Conservation (phyloP, 441 rosid genomes). For the Melastoma candidum region DNA sequence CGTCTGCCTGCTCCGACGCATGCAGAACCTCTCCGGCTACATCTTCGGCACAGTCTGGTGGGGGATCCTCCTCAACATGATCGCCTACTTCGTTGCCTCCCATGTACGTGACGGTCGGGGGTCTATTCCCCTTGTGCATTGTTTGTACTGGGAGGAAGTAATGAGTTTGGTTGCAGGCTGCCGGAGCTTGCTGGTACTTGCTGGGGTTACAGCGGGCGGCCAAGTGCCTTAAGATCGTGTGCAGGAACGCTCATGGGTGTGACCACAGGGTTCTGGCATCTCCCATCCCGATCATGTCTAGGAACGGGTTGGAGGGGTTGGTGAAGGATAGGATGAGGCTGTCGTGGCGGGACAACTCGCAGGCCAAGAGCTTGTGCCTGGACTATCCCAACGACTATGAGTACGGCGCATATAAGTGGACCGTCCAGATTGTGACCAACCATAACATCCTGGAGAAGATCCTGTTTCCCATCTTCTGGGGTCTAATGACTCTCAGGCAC, state of each 20-base stretch:
- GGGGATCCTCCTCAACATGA: constrained; percentile 89
- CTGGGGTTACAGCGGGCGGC: constrained; percentile 76
- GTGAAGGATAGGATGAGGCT: constrained; percentile 36
- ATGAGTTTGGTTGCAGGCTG: constrained; percentile 37
- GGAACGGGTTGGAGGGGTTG: constrained; percentile 30
- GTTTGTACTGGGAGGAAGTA: constrained; percentile 8
- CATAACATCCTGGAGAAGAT: constrained; percentile 81
- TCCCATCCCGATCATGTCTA: constrained; percentile 65
- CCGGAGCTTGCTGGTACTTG: constrained; percentile 97
- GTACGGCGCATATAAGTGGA: constrained; percentile 88
- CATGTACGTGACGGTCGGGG: constrained; percentile 50
- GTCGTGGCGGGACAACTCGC: constrained; percentile 52
- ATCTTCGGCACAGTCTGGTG: constrained; percentile 92
- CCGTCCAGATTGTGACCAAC: constrained; percentile 70
- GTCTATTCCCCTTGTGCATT: neutral
- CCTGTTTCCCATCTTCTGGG: constrained; percentile 91
- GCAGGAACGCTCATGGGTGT: constrained; percentile 37
- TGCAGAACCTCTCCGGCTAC: constrained; percentile 77
- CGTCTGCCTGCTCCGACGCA: constrained; percentile 69
- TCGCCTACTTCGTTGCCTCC: constrained; percentile 86
- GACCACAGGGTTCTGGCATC: constrained; percentile 49
- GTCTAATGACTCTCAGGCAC: constrained; percentile 90
- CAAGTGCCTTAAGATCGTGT: constrained; percentile 68
- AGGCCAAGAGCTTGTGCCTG: constrained; percentile 50
- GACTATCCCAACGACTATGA: constrained; percentile 45